phyloP scores from a whole-genome alignment of 352 stramenopile species.

The Globisporangium acanthophoron region DNA sequence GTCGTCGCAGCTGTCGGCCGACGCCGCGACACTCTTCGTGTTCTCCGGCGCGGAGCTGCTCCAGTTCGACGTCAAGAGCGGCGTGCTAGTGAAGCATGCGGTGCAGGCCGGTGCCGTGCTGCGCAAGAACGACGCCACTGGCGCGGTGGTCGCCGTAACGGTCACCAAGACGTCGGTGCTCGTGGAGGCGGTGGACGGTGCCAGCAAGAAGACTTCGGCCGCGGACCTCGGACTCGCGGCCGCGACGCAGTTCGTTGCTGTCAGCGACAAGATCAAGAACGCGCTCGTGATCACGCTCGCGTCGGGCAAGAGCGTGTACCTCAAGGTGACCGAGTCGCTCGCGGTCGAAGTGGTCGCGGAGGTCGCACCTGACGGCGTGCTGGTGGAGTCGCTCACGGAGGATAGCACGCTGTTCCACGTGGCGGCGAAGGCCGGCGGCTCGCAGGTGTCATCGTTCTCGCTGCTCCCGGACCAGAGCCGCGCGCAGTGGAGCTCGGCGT shows the following conservation, averaged over 20 bases:
- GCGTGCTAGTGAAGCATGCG: conserved; percentile 13
- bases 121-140: conserved; percentile 12
- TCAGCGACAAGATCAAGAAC: conserved; percentile 38
- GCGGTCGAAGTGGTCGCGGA: conserved; percentile 31
- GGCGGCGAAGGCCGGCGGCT: conserved; percentile 14
- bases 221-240: conserved; percentile 13
- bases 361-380: conserved; percentile 29
- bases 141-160: conserved; percentile 14
- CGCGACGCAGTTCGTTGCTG: conserved; percentile 19
- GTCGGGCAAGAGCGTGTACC: conserved; percentile 54
- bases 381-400: conserved; percentile 55
- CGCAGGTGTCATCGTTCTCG: conserved; percentile 42
- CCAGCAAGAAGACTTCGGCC: conserved; percentile 7
- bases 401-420: conserved; percentile 56
- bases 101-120: conserved; percentile 7
- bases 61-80: conserved; percentile 31
- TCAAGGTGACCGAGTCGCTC: conserved; percentile 39
- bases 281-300: conserved; percentile 43
- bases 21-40: conserved; percentile 43
- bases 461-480: conserved; percentile 12
- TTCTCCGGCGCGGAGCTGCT: conserved; percentile 34
- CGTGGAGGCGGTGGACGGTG: conserved; percentile 10
- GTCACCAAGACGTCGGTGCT: conserved; percentile 7
- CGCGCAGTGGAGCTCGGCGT: conserved; percentile 37
- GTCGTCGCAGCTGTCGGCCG: conserved; percentile 39